Evolutionary conservation across 768 basidiomycete genomes (phyloP).

Genomic region (Pluteus cervinus): DNA sequence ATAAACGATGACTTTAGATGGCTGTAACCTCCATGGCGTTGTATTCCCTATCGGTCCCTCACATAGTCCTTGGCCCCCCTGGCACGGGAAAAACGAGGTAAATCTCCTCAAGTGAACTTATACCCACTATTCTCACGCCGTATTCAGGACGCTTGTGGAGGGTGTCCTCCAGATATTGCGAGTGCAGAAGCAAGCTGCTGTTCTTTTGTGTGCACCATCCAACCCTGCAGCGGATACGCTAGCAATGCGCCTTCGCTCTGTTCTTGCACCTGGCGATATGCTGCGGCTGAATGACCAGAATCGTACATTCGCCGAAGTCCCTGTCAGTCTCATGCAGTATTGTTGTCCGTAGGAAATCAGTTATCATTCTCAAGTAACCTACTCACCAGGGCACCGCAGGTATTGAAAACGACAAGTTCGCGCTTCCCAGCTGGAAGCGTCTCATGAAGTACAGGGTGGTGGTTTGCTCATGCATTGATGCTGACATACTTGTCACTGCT

Average conservation of each 20-base stretch:
- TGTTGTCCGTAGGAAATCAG: constrained; percentile 44
- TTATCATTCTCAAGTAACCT: no score
- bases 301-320: constrained; percentile 46
- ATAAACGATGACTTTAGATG: constrained; percentile 24
- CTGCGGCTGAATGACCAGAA: constrained; percentile 42
- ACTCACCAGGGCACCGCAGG: constrained; percentile 23
- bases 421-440: constrained; percentile 38
- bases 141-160: constrained; percentile 42
- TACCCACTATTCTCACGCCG: neutral
- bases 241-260: constrained; percentile 29
- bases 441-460: constrained; percentile 43
- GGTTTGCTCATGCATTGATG: constrained; percentile 41
- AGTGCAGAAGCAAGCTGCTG: constrained; percentile 38
- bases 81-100: constrained; percentile 51
- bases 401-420: constrained; percentile 39
- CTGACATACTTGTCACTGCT: constrained; percentile 35
- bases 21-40: constrained; percentile 37
- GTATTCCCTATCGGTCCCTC: constrained; percentile 39
- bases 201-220: constrained; percentile 46
- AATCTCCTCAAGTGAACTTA: constrained; percentile 1
- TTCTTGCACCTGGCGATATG: constrained; percentile 37
- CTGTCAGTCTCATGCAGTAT: constrained; percentile 36
- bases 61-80: constrained; percentile 43
- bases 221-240: constrained; percentile 48
- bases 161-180: constrained; percentile 43